A percentile compares a stretch with the other conserved stretches of the same genome.
Evolutionary conservation across 148 eudicot genomes (phyloP).

Genomic region (Polygonum aviculare): DNA sequence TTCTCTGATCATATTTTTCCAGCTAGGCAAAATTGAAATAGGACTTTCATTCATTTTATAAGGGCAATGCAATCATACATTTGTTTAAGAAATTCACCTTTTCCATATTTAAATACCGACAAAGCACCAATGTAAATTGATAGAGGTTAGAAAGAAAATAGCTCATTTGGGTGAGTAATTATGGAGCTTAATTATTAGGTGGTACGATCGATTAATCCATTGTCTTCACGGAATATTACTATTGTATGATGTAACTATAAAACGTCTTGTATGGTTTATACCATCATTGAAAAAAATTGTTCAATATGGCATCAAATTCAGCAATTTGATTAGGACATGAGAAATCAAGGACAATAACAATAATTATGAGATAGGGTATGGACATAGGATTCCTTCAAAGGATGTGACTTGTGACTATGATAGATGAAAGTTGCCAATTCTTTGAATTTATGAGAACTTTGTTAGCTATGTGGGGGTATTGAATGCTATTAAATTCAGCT

Average conservation of each 20-base stretch:
- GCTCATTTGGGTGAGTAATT: background rate
- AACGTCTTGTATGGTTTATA: background rate
- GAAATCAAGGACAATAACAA: background rate
- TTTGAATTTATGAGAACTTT: conserved; percentile 7
- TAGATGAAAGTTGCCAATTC: background rate
- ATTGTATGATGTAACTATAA: background rate
- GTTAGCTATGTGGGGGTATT: background rate
- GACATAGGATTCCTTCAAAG: conserved; percentile 6
- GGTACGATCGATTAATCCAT: background rate
- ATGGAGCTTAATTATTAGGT: background rate
- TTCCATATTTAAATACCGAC: background rate
- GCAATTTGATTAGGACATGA: background rate
- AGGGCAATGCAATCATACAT: background rate
- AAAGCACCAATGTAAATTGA: background rate
- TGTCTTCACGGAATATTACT: background rate
- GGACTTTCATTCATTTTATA: background rate
- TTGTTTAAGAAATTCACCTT: background rate
- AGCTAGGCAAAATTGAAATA: background rate
- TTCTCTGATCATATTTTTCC: too few relatives aligned
- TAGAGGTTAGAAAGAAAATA: background rate
- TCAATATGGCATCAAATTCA: background rate
- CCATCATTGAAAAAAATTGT: background rate
- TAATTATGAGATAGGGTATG: background rate
- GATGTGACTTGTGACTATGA: conserved; percentile 4
- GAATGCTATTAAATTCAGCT: background rate